phyloP scores from a whole-genome alignment of 2,329 filamentous ascomycete species.

The Diaporthe ampelina region DNA sequence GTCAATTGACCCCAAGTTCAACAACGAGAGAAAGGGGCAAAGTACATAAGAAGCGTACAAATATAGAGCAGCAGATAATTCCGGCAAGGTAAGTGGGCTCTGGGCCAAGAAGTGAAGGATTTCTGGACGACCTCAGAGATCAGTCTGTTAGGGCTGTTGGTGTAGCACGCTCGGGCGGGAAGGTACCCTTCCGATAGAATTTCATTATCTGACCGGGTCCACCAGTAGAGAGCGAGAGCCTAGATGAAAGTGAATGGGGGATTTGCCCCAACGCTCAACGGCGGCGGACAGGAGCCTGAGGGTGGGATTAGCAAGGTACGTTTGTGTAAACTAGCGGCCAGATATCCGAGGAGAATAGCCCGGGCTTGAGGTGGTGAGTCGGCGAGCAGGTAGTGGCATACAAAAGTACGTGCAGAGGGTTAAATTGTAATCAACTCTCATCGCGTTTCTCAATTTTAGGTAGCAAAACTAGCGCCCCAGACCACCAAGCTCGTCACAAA shows the following conservation, averaged over 20 bases:
- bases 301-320: background rate
- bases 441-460: background rate
- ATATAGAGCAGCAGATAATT: too few relatives aligned
- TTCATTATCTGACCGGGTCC: background rate
- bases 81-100: too few relatives aligned
- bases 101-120: background rate
- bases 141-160: background rate
- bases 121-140: background rate
- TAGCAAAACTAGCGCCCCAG: background rate
- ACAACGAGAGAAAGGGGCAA: too few relatives aligned
- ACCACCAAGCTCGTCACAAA: constrained; percentile 10
- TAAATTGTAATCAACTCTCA: background rate
- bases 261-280: background rate
- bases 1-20: too few relatives aligned
- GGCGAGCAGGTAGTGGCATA: constrained; percentile 3
- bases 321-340: background rate
- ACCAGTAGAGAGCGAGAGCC: background rate
- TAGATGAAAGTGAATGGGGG: background rate
- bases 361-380: background rate
- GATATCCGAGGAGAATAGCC: background rate
- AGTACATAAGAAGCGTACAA: too few relatives aligned
- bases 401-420: background rate
- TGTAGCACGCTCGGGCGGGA: background rate
- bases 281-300: background rate
- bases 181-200: background rate